phyloP scores from a whole-genome alignment of 768 basidiomycete genomes.

The Heimioporus sp. region DNA sequence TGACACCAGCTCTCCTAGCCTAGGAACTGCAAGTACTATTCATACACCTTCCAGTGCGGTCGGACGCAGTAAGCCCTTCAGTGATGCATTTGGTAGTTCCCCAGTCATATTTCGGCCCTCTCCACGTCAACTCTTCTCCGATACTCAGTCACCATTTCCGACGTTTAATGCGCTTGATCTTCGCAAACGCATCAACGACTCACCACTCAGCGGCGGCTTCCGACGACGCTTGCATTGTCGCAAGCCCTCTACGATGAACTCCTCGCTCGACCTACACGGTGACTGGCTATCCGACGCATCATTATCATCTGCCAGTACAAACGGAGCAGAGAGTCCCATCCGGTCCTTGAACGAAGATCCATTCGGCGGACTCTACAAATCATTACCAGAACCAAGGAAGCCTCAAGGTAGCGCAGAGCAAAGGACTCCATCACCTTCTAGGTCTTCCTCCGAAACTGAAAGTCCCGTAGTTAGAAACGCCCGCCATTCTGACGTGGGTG shows the following conservation, averaged over 20 bases:
- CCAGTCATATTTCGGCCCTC: slow-evolving; percentile 41
- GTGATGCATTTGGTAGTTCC: slow-evolving; percentile 31
- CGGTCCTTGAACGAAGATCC: slow-evolving; percentile 40
- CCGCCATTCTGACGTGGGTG: slow-evolving; percentile 18
- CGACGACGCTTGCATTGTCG: slow-evolving; percentile 30
- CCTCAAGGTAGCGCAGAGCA: slow-evolving; percentile 8
- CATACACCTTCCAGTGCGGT: slow-evolving; percentile 28
- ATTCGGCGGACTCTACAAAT: slow-evolving; percentile 45
- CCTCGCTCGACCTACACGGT: slow-evolving; percentile 20
- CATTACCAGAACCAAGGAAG: slow-evolving; percentile 20
- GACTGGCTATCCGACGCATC: slow-evolving; percentile 34
- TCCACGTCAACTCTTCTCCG: slow-evolving; percentile 40
- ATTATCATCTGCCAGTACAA: slow-evolving; percentile 21
- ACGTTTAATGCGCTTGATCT: slow-evolving; percentile 29
- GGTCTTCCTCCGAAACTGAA: slow-evolving; percentile 35
- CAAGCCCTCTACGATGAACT: slow-evolving; percentile 28
- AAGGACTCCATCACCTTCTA: slow-evolving; percentile 14
- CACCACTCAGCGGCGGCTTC: slow-evolving; percentile 40
- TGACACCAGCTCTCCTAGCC: slow-evolving; percentile 31
- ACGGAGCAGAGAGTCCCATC: slow-evolving; percentile 22
- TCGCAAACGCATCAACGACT: slow-evolving; percentile 42
- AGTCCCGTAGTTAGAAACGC: slow-evolving; percentile 49
- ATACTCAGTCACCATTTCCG: slow-evolving; percentile 33
- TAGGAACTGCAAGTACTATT: slow-evolving; percentile 28
- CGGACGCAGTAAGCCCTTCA: slow-evolving; percentile 26